Evolutionary conservation across 2,329 filamentous ascomycete genomes (phyloP).

Genomic region (Fusarium chaquense): DNA sequence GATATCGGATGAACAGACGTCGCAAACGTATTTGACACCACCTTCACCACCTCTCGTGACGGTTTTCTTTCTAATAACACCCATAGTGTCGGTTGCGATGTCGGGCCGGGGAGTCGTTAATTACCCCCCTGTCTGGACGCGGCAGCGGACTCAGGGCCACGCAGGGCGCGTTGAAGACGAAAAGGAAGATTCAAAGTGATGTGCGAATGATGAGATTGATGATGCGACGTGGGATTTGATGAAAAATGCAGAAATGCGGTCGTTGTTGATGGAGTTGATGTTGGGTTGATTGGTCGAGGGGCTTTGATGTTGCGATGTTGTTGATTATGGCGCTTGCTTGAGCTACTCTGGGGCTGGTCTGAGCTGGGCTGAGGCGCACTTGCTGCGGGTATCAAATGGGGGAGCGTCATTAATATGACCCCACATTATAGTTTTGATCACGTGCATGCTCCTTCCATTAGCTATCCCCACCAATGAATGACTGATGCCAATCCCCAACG

Average conservation of each 20-base stretch:
- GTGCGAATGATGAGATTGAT: conserved; percentile 29
- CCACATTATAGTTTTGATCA: conserved; percentile 7
- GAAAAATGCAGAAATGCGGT: conserved; percentile 42
- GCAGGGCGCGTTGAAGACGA: conserved; percentile 30
- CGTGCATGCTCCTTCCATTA: not conserved
- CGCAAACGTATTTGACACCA: conserved; percentile 95
- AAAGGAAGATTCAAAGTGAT: conserved; percentile 29
- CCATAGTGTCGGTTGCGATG: conserved; percentile 69
- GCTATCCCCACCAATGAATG: conserved; percentile 13
- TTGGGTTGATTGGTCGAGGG: conserved; percentile 41
- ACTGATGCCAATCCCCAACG: conserved; percentile 11
- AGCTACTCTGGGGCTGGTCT: conserved; percentile 20
- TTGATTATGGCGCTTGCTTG: conserved; percentile 43
- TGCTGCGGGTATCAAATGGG: conserved; percentile 31
- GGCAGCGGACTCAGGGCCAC: conserved; percentile 27
- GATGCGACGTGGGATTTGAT: conserved; percentile 50
- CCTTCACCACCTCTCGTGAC: conserved; percentile 86
- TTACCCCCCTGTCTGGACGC: conserved; percentile 45
- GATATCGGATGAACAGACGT: conserved; percentile 95
- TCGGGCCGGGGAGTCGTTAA: conserved; percentile 45
- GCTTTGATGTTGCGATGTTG: conserved; percentile 44
- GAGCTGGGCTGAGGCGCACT: conserved; percentile 13
- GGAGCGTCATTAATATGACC: conserved; percentile 25
- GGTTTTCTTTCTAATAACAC: conserved; percentile 96
- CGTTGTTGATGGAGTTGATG: conserved; percentile 47